Conservation (phyloP, 495 filamentous ascomycete species). For the Jackrogersella multiformis region DNA sequence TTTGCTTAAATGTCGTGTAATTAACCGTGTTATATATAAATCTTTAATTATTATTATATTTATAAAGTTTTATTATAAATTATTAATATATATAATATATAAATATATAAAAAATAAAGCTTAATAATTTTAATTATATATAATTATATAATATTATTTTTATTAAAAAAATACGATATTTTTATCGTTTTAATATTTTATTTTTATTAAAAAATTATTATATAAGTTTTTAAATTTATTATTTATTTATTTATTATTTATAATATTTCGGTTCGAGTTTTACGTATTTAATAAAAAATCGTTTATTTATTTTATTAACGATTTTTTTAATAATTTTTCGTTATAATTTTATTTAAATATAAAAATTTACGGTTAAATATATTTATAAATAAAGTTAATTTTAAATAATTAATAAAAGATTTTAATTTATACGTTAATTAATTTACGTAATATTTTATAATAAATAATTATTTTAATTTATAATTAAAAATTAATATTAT, state of each 20-base stretch:
- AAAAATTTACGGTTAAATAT: not conserved
- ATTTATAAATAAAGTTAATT: too few relatives aligned
- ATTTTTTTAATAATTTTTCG: not conserved
- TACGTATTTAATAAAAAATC: constrained; percentile 1
- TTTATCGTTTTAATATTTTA: not conserved
- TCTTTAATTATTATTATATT: too few relatives aligned
- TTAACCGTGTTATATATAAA: too few relatives aligned
- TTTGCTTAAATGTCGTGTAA: too few relatives aligned
- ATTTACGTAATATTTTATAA: constrained; percentile 2
- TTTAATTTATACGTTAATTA: constrained; percentile 4
- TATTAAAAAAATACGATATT: not conserved
- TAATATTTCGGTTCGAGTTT: not conserved
- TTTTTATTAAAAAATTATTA: constrained; percentile 5
- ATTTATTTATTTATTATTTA: not conserved
- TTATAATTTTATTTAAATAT: not conserved
- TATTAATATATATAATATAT: too few relatives aligned
- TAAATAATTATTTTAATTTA: not conserved
- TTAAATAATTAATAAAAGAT: not conserved
- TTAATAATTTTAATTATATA: too few relatives aligned
- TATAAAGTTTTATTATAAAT: too few relatives aligned
- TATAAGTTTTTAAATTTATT: not conserved
- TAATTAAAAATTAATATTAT: not conserved
- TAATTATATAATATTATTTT: too few relatives aligned
- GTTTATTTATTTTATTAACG: constrained; percentile 4
- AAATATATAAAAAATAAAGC: not conserved